phyloP scores from a whole-genome alignment of 768 basidiomycete genomes.

The Crassisporium funariophilum region DNA sequence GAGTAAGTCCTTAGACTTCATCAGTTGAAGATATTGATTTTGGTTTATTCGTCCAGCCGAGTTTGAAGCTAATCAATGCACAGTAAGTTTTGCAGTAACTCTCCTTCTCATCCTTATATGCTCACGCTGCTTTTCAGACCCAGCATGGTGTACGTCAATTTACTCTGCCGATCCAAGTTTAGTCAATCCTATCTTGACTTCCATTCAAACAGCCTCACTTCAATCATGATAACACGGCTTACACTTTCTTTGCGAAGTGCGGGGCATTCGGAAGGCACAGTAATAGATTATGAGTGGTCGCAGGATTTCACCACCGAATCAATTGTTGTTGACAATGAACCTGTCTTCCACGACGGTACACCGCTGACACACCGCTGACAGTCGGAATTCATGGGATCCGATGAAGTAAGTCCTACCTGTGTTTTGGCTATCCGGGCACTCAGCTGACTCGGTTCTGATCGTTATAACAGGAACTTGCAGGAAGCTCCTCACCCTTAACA shows the following conservation, averaged over 20 bases:
- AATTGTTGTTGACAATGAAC: too few relatives aligned
- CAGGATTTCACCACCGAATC: too few relatives aligned
- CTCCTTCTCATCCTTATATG: background rate
- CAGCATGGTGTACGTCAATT: conserved; percentile 19
- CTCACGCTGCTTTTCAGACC: conserved; percentile 24
- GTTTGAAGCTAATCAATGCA: conserved; percentile 30
- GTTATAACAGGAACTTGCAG: too few relatives aligned
- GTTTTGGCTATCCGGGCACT: too few relatives aligned
- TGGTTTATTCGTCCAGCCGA: conserved; percentile 14
- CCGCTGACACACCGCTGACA: too few relatives aligned
- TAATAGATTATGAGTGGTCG: conserved; percentile 3
- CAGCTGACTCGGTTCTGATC: too few relatives aligned
- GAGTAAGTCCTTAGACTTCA: conserved; percentile 15
- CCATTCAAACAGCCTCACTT: conserved; percentile 24
- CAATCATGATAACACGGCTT: conserved; percentile 31
- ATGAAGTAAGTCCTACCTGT: too few relatives aligned
- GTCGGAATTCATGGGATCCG: too few relatives aligned
- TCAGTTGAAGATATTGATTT: background rate
- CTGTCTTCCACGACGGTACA: too few relatives aligned
- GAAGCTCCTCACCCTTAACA: too few relatives aligned
- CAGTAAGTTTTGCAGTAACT: conserved; percentile 19
- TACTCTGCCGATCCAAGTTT: background rate
- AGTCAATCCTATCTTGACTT: background rate
- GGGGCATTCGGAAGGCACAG: background rate
- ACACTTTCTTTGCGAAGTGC: conserved; percentile 26